Conservation (phyloP, 2,329 filamentous ascomycete genomes). For the Zymoseptoria ardabiliae region DNA sequence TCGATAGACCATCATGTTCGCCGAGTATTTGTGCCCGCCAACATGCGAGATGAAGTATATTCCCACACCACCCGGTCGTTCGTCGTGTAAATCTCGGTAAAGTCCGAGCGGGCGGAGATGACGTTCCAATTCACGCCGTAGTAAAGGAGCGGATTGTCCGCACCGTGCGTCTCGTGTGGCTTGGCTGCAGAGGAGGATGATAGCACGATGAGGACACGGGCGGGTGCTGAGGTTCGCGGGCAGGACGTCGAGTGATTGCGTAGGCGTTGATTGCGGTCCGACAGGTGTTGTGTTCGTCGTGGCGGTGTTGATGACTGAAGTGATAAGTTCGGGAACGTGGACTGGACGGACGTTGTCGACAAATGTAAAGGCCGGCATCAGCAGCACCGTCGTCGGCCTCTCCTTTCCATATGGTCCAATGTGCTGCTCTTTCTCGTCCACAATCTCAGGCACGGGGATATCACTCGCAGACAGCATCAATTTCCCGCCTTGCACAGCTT, state of each 20-base stretch:
- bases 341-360: constrained; percentile 76
- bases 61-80: constrained; percentile 82
- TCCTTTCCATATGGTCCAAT: constrained; percentile 42
- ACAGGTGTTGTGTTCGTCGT: constrained; percentile 69
- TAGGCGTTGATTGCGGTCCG: constrained; percentile 1
- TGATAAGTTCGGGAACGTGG: constrained; percentile 64
- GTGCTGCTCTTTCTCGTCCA: constrained; percentile 52
- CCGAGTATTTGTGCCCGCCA: constrained; percentile 91
- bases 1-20: constrained; percentile 89
- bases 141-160: constrained; percentile 82
- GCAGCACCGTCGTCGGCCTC: constrained; percentile 68
- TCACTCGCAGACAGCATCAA: constrained; percentile 90
- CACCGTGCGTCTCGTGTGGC: constrained; percentile 90
- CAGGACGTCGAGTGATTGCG: constrained; percentile 12
- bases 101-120: constrained; percentile 79
- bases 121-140: constrained; percentile 82
- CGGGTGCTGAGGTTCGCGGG: constrained; percentile 45
- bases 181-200: constrained; percentile 92
- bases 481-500: constrained; percentile 40
- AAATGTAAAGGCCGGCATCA: constrained; percentile 77
- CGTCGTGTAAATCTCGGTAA: constrained; percentile 79
- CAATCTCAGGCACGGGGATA: constrained; percentile 67
- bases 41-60: constrained; percentile 97
- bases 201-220: constrained; percentile 70
- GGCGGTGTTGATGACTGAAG: constrained; percentile 58